Base-by-base conservation (phyloP, 202 grass and related monocot genomes). In the Cymbopogon flexuosus region DNA sequence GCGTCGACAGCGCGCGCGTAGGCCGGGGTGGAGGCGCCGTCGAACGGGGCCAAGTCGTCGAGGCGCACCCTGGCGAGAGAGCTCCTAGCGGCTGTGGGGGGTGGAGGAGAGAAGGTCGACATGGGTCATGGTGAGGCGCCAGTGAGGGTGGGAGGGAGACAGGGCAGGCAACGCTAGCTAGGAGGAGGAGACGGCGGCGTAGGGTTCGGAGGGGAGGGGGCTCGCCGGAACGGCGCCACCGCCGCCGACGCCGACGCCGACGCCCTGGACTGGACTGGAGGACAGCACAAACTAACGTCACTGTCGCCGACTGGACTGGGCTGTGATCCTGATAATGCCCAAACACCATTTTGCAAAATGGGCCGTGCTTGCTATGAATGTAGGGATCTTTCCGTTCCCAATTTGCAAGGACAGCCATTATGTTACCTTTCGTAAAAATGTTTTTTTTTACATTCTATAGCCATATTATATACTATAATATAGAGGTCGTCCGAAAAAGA, bases 31-130 rank as follows among this genome's bases (percentile, higher is more conserved):
- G 81, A 30, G 37, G 81, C 86, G 70, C 93, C 93, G 34, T 96
- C 90, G 56, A 88, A 84, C 8, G 88, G 85, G 11, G 73, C 23
- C 49, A 93, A 66, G 72, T 96, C 90, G n/a, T 80, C 78, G 73
- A 93, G 84, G 69, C 84, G 89, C 74, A 96, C 90, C 88, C 70
- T 87, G 40, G 65, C 15, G 81, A 68, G 78, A 31, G 62, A 54
- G 78, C 0, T 27, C 33, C 80, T 77, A 62, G 83, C 22, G 59
- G 67, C 52, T 31, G 62, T 45, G 33, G 74, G 21, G 52, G 81
- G 1, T 54, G 81, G 45, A 27, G 70, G 79, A 63, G 65, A 27
- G 61, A 75, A 73, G 51, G 75, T 63, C 59, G 46, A 65, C 68
- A 49, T 62, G 58, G 29, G 70, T 72, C 65, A 74, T 49, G 76